Percentiles rank a stretch among this genome's conserved stretches.
These are phyloP conservation scores for Microcyclospora tardicrescens DNA, from an alignment of 2,329 filamentous ascomycete genomes.

Conservation along the genomic window DNA sequence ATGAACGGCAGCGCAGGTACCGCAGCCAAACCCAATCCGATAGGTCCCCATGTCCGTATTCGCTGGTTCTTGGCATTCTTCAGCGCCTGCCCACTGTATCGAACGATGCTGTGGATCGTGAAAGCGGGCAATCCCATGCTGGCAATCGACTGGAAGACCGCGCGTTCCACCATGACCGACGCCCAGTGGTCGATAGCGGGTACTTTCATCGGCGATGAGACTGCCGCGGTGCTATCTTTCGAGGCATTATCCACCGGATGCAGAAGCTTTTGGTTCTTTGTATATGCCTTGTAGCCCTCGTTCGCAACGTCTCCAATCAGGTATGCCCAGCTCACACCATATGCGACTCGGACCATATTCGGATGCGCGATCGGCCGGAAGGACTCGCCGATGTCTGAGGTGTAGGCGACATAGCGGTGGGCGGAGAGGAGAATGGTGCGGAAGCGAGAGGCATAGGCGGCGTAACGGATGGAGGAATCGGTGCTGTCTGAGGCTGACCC, in stretches of 20 bases:
- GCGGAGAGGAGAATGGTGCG: conserved; percentile 63
- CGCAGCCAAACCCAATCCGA: conserved; percentile 54
- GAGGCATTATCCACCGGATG: conserved; percentile 45
- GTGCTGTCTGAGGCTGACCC: conserved; percentile 69
- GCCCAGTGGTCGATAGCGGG: conserved; percentile 78
- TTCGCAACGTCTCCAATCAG: conserved; percentile 79
- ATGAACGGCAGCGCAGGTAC: conserved; percentile 74
- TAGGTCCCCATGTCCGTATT: conserved; percentile 75
- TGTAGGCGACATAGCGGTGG: conserved; percentile 94
- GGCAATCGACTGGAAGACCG: conserved; percentile 78
- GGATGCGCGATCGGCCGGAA: conserved; percentile 90
- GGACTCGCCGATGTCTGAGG: conserved; percentile 85
- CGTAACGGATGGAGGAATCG: conserved; percentile 76
- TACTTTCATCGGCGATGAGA: conserved; percentile 25
- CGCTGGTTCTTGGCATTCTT: conserved; percentile 65
- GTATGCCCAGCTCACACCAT: conserved; percentile 87
- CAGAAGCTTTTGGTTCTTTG: conserved; percentile 64
- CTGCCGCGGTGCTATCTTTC: conserved; percentile 21
- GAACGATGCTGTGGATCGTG: conserved; percentile 85
- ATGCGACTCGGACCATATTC: conserved; percentile 65
- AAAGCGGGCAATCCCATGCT: conserved; percentile 91
- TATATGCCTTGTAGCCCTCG: conserved; percentile 91
- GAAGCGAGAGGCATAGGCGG: conserved; percentile 69
- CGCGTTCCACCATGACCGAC: conserved; percentile 81
- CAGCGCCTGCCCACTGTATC: conserved; percentile 75